These are phyloP conservation scores for Penicillium oxalicum DNA, from an alignment of 2,329 filamentous ascomycete genomes.

Conservation along the genomic window DNA sequence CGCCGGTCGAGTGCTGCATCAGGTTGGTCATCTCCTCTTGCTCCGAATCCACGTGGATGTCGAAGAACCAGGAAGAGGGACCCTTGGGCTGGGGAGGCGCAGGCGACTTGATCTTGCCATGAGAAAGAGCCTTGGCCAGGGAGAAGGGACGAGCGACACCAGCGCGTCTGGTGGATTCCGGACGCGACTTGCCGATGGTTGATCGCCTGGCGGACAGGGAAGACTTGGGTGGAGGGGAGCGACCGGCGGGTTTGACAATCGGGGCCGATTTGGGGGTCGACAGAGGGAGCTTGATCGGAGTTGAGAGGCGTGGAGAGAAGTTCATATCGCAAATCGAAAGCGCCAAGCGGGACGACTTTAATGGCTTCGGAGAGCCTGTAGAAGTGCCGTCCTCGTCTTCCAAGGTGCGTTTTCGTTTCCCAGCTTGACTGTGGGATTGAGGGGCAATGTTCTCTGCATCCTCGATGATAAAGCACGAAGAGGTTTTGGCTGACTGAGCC, in stretches of 20 bases:
- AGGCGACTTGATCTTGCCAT: constrained; percentile 45
- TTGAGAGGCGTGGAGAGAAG: constrained; percentile 17
- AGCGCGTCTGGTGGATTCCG: constrained; percentile 55
- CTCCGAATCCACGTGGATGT: constrained; percentile 86
- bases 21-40: constrained; percentile 89
- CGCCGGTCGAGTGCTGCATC: constrained; percentile 82
- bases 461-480: constrained; percentile 17
- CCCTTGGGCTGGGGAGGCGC: constrained; percentile 40
- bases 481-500: constrained; percentile 12
- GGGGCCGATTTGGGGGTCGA: constrained; percentile 47
- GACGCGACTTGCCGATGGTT: constrained; percentile 58
- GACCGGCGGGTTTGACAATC: constrained; percentile 65
- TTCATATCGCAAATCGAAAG: constrained; percentile 24
- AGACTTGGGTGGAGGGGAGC: constrained; percentile 69
- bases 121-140: constrained; percentile 66
- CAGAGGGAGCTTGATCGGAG: constrained; percentile 25
- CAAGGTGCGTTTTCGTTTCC: constrained; percentile 38
- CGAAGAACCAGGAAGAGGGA: constrained; percentile 67
- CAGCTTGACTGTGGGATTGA: constrained; percentile 43
- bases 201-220: constrained; percentile 59
- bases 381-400: constrained; percentile 28
- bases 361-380: constrained; percentile 43
- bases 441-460: constrained; percentile 54
- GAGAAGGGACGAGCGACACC: constrained; percentile 62
- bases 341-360: constrained; percentile 42